Base-by-base conservation (phyloP, 176 grass and related monocot species). In the Musa itinerans region DNA sequence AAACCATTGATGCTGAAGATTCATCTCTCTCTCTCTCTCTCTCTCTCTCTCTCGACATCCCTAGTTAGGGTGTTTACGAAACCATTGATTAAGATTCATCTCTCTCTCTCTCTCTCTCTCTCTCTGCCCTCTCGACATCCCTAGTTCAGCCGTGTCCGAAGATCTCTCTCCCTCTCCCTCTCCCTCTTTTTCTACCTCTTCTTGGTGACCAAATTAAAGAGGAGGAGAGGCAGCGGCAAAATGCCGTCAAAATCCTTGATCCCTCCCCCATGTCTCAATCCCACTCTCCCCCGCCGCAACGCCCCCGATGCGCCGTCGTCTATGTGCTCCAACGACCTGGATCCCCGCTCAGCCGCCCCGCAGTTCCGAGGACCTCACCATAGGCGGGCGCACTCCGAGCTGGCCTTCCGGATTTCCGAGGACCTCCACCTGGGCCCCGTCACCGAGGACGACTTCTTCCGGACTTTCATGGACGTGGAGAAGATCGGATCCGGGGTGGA, bases 381-480 rank as follows among this genome's bases (percentile, higher is more conserved):
- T 86, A 87, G 93, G 54, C 83, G 93, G 65, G 93, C 86, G 83
- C 90, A 90, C 90, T 97, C 93, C 86, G 93, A 97, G 86, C 79
- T 93, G 12, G 80, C 93, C 75, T 97, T 91, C 81, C 93, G 90
- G 81, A 81, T 97, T 9, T 77, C 78, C 48, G 93, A 89, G 76
- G 93, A 97, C 76, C 78, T 90, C 25, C 87, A 90, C 83, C 86
- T 96, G 49, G 86, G 77, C 63, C 53, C 78, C 34, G 75, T 78
- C 69, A 90, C 94, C 48, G 94, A 97, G 73, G 94, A 97, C 66
- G 94, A 97, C 80, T 78, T 97, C 74, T 89, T 97, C 82, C 88
- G 86, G 77, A 91, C 90, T 1, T 97, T 90, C 86, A 93, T 97
- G 94, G 90, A 93, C 87, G 88, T 97, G 63, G 94, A 93, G 80